phyloP scores from a whole-genome alignment of 192 early-diverging fungal species.

The Coemansia sp. region DNA sequence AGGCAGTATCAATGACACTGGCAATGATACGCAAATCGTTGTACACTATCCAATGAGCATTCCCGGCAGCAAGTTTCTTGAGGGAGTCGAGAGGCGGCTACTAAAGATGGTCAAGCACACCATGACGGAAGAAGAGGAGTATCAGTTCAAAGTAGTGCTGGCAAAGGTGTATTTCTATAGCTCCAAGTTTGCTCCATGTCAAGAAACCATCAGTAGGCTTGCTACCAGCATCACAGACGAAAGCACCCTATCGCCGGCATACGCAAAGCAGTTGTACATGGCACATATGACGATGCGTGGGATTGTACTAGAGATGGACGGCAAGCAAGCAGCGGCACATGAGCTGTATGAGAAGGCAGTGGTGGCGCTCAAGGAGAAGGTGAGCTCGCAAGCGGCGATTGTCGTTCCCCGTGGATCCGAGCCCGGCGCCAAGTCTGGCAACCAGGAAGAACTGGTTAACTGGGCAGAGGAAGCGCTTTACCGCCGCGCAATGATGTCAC shows the following conservation, averaged over 20 bases:
- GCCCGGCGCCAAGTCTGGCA: conserved; percentile 15
- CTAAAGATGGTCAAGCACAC: conserved; percentile 12
- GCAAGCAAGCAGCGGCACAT: conserved; percentile 49
- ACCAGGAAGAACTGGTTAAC: conserved; percentile 57
- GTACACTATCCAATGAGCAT: conserved; percentile 41
- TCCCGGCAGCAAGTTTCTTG: conserved; percentile 21
- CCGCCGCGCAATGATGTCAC: conserved; percentile 56
- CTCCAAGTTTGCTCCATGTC: conserved; percentile 52
- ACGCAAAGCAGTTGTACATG: conserved; percentile 60
- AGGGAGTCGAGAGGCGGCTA: conserved; percentile 28
- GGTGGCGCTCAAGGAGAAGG: conserved; percentile 21
- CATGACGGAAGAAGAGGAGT: conserved; percentile 41
- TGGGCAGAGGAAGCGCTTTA: conserved; percentile 75
- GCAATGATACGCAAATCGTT: not conserved
- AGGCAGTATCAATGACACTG: not conserved
- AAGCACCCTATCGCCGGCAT: conserved; percentile 56
- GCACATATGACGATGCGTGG: conserved; percentile 62
- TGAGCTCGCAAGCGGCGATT: conserved; percentile 31
- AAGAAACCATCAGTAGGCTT: conserved; percentile 18
- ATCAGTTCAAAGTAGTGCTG: conserved; percentile 54
- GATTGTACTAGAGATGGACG: conserved; percentile 34
- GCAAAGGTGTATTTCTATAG: conserved; percentile 62
- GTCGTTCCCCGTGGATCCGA: conserved; percentile 45
- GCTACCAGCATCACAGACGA: conserved; percentile 37
- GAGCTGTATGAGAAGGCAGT: conserved; percentile 57